Evolutionary conservation across 2,329 filamentous ascomycete species (phyloP).

Genomic region (Pseudocercospora cruenta): DNA sequence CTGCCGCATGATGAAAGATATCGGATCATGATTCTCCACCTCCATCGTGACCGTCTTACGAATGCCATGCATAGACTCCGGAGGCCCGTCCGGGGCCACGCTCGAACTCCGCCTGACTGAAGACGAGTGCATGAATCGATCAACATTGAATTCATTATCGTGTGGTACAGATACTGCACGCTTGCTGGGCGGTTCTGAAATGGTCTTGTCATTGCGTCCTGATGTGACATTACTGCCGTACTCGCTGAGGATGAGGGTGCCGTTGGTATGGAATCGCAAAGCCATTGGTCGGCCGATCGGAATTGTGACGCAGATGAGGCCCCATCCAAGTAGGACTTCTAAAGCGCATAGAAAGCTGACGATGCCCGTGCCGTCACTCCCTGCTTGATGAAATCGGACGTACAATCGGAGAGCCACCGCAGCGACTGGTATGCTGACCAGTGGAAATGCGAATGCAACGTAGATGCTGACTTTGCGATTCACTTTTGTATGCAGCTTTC

Average conservation of each 20-base stretch:
- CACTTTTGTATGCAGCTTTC: conserved; percentile 2
- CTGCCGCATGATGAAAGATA: not conserved
- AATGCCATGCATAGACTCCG: not conserved
- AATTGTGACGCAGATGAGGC: conserved; percentile 1
- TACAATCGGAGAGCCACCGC: not conserved
- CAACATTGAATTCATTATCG: conserved; percentile 3
- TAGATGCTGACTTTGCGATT: conserved; percentile 7
- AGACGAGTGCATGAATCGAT: conserved; percentile 11
- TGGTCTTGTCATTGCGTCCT: not conserved
- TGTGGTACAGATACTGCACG: not conserved
- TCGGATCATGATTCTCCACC: not conserved
- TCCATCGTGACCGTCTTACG: conserved; percentile 5
- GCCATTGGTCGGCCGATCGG: conserved; percentile 4
- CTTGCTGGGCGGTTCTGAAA: not conserved
- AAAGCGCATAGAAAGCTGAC: conserved; percentile 4
- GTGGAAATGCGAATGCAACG: conserved; percentile 6
- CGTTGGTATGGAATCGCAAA: conserved; percentile 3
- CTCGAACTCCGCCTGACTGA: not conserved
- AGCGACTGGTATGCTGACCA: not conserved
- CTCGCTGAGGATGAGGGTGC: conserved; percentile 6
- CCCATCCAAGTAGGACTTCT: conserved; percentile 7
- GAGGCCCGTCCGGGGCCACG: not conserved
- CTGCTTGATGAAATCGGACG: not conserved
- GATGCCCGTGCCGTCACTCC: not conserved
- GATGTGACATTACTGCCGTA: conserved; percentile 2